Conservation (phyloP, 1,139 yeast genomes). For the Pichia sp. region DNA sequence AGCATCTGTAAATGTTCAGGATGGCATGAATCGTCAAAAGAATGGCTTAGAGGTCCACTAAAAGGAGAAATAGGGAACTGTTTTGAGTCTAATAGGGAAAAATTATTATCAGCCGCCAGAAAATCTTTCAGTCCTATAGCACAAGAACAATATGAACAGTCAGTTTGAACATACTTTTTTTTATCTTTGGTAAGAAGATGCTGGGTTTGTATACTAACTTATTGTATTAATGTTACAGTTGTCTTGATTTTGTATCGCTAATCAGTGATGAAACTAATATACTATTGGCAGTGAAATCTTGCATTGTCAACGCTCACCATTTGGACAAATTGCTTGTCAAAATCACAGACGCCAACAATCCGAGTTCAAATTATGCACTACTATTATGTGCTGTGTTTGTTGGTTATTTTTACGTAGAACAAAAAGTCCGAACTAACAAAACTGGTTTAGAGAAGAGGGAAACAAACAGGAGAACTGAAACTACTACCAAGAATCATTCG, state of each 20-base stretch:
- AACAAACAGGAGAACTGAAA: not conserved
- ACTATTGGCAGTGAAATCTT: constrained; percentile 2
- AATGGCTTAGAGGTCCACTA: not conserved
- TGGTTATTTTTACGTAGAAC: not conserved
- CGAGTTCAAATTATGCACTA: not conserved
- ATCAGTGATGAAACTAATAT: constrained; percentile 4
- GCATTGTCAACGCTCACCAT: constrained; percentile 3
- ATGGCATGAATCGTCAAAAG: not conserved
- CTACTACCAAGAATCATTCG: not conserved
- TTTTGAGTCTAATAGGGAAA: constrained; percentile 4
- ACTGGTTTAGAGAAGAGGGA: not conserved
- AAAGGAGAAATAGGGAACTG: not conserved
- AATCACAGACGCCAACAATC: not conserved
- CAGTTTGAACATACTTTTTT: not conserved
- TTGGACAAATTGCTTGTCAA: constrained; percentile 5
- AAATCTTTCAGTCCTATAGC: constrained; percentile 1
- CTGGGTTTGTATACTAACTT: constrained; percentile 4
- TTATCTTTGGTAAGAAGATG: not conserved
- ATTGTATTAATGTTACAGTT: constrained; percentile 1
- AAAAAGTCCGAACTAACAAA: not conserved
- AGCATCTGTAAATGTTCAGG: constrained; percentile 9
- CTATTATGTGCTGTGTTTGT: not conserved
- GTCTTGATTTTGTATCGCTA: constrained; percentile 10
- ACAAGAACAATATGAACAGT: constrained; percentile 9
- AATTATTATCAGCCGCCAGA: constrained; percentile 4